Evolutionary conservation across 2,329 filamentous ascomycete genomes (phyloP).

Genomic region (Diatrype stigma): DNA sequence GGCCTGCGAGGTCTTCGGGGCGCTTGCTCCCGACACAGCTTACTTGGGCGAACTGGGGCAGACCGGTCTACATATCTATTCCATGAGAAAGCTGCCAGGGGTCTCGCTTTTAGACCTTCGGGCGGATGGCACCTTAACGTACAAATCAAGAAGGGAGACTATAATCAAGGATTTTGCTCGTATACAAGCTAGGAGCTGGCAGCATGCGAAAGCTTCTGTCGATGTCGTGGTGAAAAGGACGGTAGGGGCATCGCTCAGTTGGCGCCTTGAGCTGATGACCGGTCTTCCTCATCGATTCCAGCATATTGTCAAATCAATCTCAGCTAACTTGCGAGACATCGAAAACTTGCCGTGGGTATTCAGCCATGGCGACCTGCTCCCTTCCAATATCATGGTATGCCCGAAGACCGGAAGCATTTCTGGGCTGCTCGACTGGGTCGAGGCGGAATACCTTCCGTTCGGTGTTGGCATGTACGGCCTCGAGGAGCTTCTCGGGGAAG

Average conservation of each 20-base stretch:
- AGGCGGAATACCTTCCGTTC: constrained; percentile 57
- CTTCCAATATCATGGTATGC: constrained; percentile 53
- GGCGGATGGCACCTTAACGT: constrained; percentile 3
- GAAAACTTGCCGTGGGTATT: constrained; percentile 49
- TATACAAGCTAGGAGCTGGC: constrained; percentile 37
- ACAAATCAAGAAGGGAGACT: constrained; percentile 16
- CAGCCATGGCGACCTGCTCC: constrained; percentile 57
- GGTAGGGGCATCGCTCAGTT: constrained; percentile 37
- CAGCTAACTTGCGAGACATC: constrained; percentile 30
- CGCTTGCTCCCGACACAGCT: constrained; percentile 37
- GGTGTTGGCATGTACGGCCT: constrained; percentile 57
- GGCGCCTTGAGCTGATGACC: constrained; percentile 35
- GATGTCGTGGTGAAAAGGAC: constrained; percentile 20
- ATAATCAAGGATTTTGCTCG: constrained; percentile 39
- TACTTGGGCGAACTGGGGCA: constrained; percentile 31
- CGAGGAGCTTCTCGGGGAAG: constrained; percentile 53
- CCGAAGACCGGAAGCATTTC: constrained; percentile 37
- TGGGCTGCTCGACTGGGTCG: constrained; percentile 62
- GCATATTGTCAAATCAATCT: constrained; percentile 18
- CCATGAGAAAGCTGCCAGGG: constrained; percentile 38
- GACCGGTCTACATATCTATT: constrained; percentile 34
- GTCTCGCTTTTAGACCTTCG: constrained; percentile 34
- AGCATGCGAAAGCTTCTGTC: constrained; percentile 12
- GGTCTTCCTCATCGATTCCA: constrained; percentile 33
- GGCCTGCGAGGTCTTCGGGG: constrained; percentile 36